Evolutionary conservation across 768 basidiomycete genomes (phyloP), one percentile per base, ranked within the genome.

Genomic region (Kwoniella sp.): DNA sequence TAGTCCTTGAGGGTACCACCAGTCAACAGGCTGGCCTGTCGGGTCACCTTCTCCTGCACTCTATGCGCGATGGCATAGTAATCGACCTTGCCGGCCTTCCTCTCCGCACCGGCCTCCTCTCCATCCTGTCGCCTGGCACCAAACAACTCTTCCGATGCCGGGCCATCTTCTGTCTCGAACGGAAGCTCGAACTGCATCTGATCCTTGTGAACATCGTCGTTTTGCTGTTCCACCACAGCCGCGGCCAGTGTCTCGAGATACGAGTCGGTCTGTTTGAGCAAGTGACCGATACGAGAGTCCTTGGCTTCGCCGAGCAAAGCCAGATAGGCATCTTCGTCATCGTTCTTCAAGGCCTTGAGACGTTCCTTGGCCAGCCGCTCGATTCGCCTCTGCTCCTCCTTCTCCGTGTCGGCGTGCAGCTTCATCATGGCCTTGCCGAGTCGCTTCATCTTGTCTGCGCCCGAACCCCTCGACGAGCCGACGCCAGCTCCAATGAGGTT

Each of bases 301-400:
- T 99, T 99, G 52, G 93, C 93, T 15, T 92, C 95, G 74, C 98
- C 95, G 67, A 99, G 89, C 66, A 99, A 86, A 71, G 91, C 91
- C 83, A 96, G 86, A 76, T 99, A 99, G n/a, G 89, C 92, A 76
- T 96, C 95, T 78, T 99, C 95, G 77, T 99, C 93, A 70, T 98
- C 92, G 25, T 87, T 87, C 77, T 93, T 91, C 62, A 98, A 83
- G 7, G 93, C 95, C 78, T 88, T 90, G 59, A 99, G 78, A 88
- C 92, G 90, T 75, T 98, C 95, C 78, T 98, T 98, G 39, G 87
- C 84, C 38, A 99, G 84, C 50, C 90, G 80, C 76, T 98, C 95
- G 60, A 99, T 87, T 23, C 93, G 83, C 73, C 91, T 90, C 81
- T 92, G 89, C 74, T 99, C 95, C 75, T 98, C 93, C 78, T 89